Base-by-base conservation (phyloP, 1,139 yeast species). In the Debaryomyces subglobosus region DNA sequence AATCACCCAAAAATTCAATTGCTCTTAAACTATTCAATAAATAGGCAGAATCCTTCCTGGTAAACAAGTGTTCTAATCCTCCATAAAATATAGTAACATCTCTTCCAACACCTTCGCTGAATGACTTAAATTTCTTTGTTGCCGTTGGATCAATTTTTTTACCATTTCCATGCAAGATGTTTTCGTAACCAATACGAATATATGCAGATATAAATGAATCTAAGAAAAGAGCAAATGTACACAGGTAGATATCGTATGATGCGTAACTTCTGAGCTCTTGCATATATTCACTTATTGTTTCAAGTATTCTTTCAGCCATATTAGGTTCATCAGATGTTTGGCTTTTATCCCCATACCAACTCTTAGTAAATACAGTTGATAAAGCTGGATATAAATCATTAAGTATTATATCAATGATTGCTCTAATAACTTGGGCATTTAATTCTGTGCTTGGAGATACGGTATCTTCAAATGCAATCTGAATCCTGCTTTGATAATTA, bases 391-490 rank as follows among this genome's bases (percentile, higher is more conserved):
- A 72, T 49, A 76, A 67, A 56, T 91, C 97, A 57, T 85, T 87
- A 59, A 86, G 81, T 43, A 90, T 85, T 27, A 91, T 82, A 30
- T 79, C 81, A 39, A 85, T 79, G 40, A 89, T 71, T 5, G 85
- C 83, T 48, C 81, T 73, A 48, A 88, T 79, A 50, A 91, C 81
- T 55, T 79, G 79, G 43, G 87, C 89, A 45, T 91, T 89, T 39
- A 89, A 78, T 45, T 84, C 86, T 3, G 90, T 88, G 62, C 86
- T 87, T 5, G 95, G 96, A 49, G 85, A 86, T 49, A 85, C 77
- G 0, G 86, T 86, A 44, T 74, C 79, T 51, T 84, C 87, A 58
- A 88, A 77, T 9, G 82, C 78, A 25, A 73, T 72, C 15, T 78
- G 75, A 46, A 89, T 85, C 44, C 78, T 70, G 4, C 70, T 70